Base-by-base conservation (phyloP, 2,329 filamentous ascomycete genomes). In the Monilinia polystroma region DNA sequence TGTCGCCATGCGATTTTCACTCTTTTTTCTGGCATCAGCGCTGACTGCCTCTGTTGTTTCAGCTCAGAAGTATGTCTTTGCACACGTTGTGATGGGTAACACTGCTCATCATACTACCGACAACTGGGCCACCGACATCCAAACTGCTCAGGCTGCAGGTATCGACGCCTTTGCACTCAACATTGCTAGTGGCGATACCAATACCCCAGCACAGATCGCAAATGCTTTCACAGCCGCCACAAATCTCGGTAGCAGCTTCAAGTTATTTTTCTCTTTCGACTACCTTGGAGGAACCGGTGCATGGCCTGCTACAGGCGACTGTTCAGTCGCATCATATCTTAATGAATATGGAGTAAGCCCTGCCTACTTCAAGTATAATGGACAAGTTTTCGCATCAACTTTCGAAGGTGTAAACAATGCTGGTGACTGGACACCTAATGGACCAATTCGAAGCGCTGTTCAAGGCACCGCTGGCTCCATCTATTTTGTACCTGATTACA, bases 401-500 rank as follows among this genome's bases (percentile, higher is more conserved):
- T 85, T 85, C 66, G 82, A 85, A 72, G 83, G 83, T 0, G 71
- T 76, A 0, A 69, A 65, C 12, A 79, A 80, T 57, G 75, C 77
- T 16, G 73, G 71, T 2, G 79, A 83, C 68, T 84, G 82, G 82
- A 63, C 69, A 20, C 71, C 64, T 18, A 67, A 65, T 32, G 73
- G 74, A 47, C 6, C 71, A 0, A 82, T 85, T 68, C 79, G 66
- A 38, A 64, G 80, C 66, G 67, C 70, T 26, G 70, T 66, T 26
- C 53, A 65, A 58, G 18, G 29, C 14, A 73, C 73, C 12, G 75
- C 72, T 10, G 67, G 68, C 51, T 70, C 58, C 4, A 75, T 81
- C 35, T 81, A 76, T 69, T 75, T 83, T 66, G 77, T 84, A 12
- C 83, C 83, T 0, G 79, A 82, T 65, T 85, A 79, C 78, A 78